Percentiles rank a stretch among this genome's conserved stretches.
Evolutionary conservation across 352 stramenopile genomes (phyloP).

Genomic region (Globisporangium iwayamae): DNA sequence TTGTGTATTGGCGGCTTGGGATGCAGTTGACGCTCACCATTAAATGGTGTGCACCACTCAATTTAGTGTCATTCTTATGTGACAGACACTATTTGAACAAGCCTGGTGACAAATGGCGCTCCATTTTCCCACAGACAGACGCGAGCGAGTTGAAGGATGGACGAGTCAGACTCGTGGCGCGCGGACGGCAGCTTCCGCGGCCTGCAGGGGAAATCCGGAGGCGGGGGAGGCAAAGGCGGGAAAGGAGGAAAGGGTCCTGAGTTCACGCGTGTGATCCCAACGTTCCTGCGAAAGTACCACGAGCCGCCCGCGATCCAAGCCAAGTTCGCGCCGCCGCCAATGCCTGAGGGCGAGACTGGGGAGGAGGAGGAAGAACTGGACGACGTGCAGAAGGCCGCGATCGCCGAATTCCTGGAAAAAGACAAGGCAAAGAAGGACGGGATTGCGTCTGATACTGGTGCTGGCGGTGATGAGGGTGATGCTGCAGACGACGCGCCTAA

Average conservation of each 20-base stretch:
- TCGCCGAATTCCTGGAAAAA: slow-evolving; percentile 66
- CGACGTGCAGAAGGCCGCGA: slow-evolving; percentile 76
- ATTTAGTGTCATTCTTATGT: neutral
- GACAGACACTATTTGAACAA: neutral
- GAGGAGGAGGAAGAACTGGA: slow-evolving; percentile 68
- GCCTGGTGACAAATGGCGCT: neutral
- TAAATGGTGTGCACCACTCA: neutral
- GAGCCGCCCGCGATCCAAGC: slow-evolving; percentile 54
- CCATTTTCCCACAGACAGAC: neutral
- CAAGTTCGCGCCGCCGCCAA: slow-evolving; percentile 57
- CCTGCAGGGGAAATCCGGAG: slow-evolving; percentile 24
- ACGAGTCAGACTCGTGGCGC: slow-evolving; percentile 68
- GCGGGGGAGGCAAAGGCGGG: slow-evolving; percentile 27
- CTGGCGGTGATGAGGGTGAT: slow-evolving; percentile 21
- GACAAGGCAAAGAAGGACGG: slow-evolving; percentile 41
- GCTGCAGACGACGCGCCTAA: slow-evolving; percentile 7
- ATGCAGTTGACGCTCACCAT: too few species aligned
- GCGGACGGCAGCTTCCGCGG: slow-evolving; percentile 70
- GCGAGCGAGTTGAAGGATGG: slow-evolving; percentile 27
- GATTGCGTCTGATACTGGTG: slow-evolving; percentile 13
- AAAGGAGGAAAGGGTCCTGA: slow-evolving; percentile 42
- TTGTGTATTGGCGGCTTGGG: too few species aligned
- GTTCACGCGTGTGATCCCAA: slow-evolving; percentile 82
- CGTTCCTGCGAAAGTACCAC: slow-evolving; percentile 81
- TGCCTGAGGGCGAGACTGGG: slow-evolving; percentile 31